Evolutionary conservation across 2,329 filamentous ascomycete genomes (phyloP).

Genomic region (Botryosphaeria agaves): DNA sequence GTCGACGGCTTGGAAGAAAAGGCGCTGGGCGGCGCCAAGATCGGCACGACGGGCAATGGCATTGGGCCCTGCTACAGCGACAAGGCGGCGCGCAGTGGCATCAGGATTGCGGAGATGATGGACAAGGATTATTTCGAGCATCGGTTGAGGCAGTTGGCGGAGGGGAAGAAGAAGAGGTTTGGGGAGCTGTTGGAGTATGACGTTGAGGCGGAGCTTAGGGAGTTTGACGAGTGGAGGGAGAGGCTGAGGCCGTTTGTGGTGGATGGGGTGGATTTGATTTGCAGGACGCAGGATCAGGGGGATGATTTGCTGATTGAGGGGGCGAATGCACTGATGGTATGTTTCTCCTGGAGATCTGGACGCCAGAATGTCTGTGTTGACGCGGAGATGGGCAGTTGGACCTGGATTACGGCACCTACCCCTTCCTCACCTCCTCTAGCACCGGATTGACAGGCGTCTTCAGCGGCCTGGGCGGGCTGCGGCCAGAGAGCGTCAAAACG

Average conservation of each 20-base stretch:
- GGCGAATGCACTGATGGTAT: conserved; percentile 44
- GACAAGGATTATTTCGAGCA: conserved; percentile 46
- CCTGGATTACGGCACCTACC: conserved; percentile 30
- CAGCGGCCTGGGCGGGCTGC: conserved; percentile 44
- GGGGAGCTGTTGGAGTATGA: conserved; percentile 50
- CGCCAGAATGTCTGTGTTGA: too few relatives aligned
- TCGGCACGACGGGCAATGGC: conserved; percentile 34
- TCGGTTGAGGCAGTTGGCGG: conserved; percentile 44
- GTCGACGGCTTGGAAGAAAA: conserved; percentile 49
- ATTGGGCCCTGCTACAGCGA: conserved; percentile 44
- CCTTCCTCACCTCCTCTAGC: conserved; percentile 42
- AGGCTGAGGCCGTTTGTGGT: conserved; percentile 43
- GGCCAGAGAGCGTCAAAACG: conserved; percentile 40
- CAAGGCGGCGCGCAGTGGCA: conserved; percentile 47
- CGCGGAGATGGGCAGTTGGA: too few relatives aligned
- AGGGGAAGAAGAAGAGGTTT: conserved; percentile 50
- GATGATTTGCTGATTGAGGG: conserved; percentile 51
- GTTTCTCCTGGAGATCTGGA: background rate
- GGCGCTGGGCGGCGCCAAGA: conserved; percentile 30
- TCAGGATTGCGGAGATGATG: conserved; percentile 51
- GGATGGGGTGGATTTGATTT: conserved; percentile 49
- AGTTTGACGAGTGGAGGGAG: conserved; percentile 40
- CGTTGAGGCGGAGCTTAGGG: conserved; percentile 49
- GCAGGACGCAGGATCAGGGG: conserved; percentile 39
- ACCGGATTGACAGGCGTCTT: conserved; percentile 44